Evolutionary conservation across 306 rosid genomes (phyloP).

Genomic region (Vigna hirtella): DNA sequence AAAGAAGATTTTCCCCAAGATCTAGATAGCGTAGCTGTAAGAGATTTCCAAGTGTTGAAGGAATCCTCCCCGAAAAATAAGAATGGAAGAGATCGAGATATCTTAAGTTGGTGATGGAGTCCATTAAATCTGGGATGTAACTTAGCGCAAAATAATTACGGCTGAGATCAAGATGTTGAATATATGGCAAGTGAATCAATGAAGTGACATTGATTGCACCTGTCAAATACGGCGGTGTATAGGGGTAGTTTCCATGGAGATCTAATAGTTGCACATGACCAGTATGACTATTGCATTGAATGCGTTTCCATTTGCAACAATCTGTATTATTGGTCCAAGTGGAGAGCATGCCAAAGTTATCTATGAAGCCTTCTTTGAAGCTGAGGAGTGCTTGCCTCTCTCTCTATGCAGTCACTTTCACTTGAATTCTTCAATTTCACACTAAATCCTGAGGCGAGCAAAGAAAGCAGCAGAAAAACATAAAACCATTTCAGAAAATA

Average conservation of each 20-base stretch:
- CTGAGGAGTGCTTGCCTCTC: conserved; percentile 13
- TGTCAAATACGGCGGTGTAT: too few species aligned
- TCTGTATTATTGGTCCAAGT: conserved; percentile 23
- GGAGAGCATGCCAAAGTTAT: not conserved
- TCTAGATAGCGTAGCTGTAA: not conserved
- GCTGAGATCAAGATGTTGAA: conserved; percentile 34
- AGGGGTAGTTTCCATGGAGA: not conserved
- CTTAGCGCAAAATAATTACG: not conserved
- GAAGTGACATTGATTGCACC: too few species aligned
- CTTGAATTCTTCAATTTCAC: not conserved
- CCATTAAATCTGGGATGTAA: not conserved
- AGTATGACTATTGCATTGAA: conserved; percentile 14
- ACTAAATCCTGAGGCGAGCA: not conserved
- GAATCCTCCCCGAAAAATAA: not conserved
- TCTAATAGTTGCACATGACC: conserved; percentile 3
- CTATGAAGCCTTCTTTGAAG: not conserved
- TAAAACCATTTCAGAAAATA: not conserved
- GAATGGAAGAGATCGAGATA: conserved; percentile 16
- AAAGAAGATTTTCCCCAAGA: not conserved
- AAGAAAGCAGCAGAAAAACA: not conserved
- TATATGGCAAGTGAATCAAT: not conserved
- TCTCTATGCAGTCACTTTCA: not conserved
- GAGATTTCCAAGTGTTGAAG: conserved; percentile 9
- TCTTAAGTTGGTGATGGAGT: not conserved
- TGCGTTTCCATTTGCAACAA: conserved; percentile 31